Evolutionary conservation across 2,329 filamentous ascomycete genomes (phyloP), one percentile per base, ranked within the genome.

Genomic region (Aspergillus tubingensis): DNA sequence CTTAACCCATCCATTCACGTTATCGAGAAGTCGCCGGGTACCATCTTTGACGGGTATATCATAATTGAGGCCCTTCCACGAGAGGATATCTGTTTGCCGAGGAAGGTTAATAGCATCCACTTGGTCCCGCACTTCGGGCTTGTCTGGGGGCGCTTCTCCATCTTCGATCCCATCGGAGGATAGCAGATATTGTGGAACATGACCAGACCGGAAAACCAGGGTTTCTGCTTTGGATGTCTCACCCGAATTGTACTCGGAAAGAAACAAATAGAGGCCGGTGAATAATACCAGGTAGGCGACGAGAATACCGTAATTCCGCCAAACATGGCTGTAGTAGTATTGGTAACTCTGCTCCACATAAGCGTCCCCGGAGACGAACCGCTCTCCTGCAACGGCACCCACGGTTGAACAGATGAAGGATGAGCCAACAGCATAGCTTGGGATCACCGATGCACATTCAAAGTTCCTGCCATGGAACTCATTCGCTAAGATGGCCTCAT

Each of bases 1-100:
- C 76, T 96, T 94, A 57, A 96, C 92, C 91, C 91, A 96, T 36
- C 93, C 93, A 93, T 76, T 94, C 89, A 69, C 63, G 41, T 70
- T 52, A 43, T 67, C 67, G 54, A 70, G 43, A 19, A 70, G 60
- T 23, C 64, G 59, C 11, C 64, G 63, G 15, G 64, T 66, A 6
- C 67, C 67, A 10, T 63, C 65, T 38, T 68, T 65, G 47, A 66
- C 75, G 91, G 85, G 80, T 91, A 91, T 88, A 60, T 90, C 87
- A 67, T 90, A 96, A 75, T 87, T 91, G 0, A 96, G 86, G 65
- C 92, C 82, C 64, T 86, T 83, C 91, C 91, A 96, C 68, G 91
- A 88, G 79, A 95, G 93, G 58, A 92, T 85, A 15, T 89, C 89
- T 2, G 84, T 91, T 71, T 91, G 87, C 63, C 44, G 17, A 6